Evolutionary conservation across 2,329 filamentous ascomycete genomes (phyloP).

Genomic region (Neopestalotiopsis rosae): DNA sequence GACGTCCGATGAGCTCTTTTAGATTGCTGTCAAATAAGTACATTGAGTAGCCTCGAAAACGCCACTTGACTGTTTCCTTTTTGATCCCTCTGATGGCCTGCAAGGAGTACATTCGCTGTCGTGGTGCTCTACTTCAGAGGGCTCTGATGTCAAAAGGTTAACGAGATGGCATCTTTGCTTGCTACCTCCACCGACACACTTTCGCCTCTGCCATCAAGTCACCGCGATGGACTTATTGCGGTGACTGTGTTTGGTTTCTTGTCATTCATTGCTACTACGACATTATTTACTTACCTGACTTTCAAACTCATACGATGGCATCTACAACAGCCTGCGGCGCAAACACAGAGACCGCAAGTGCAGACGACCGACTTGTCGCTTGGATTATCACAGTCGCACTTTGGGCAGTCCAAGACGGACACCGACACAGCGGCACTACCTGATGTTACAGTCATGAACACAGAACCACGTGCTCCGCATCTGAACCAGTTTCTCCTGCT

Average conservation of each 20-base stretch:
- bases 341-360: background rate
- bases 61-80: background rate
- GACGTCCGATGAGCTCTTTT: background rate
- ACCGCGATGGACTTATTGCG: slow-evolving; percentile 22
- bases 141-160: background rate
- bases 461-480: slow-evolving; percentile 25
- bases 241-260: slow-evolving; percentile 21
- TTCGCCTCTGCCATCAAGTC: slow-evolving; percentile 1
- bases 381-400: slow-evolving; percentile 13
- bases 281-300: slow-evolving; percentile 20
- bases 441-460: background rate
- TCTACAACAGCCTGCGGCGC: slow-evolving; percentile 23
- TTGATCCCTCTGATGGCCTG: background rate
- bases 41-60: background rate
- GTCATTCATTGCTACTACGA: slow-evolving; percentile 16
- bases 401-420: slow-evolving; percentile 1
- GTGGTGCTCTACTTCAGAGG: background rate
- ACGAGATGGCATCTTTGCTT: slow-evolving; percentile 10
- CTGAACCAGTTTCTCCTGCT: slow-evolving; percentile 73
- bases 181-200: slow-evolving; percentile 11
- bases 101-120: background rate
- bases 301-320: slow-evolving; percentile 22
- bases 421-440: background rate
- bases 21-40: background rate
- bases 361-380: slow-evolving; percentile 10